Evolutionary conservation across 2,329 filamentous ascomycete species (phyloP), one percentile per base, ranked within the genome.

Genomic region (Sporothrix variecibatus): DNA sequence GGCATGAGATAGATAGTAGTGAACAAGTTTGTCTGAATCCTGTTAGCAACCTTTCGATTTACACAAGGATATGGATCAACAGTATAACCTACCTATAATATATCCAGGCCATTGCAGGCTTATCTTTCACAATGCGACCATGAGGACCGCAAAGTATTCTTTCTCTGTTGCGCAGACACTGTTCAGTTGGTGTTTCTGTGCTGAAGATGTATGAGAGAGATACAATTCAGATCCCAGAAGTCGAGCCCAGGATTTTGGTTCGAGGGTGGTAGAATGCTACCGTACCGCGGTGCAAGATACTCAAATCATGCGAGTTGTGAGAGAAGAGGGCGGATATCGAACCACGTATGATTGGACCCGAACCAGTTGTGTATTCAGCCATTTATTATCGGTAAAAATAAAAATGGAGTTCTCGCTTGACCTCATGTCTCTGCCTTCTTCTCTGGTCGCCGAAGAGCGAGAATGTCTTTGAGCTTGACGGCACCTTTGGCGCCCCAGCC

Each of bases 401-500:
- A 40, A 5, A 40, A 40, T 40, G 9, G 4, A 40, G 38, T 4
- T 40, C 9, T 40, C 38, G 4, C 38, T 40, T 9, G 40, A 1
- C 12, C 43, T 49, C 43, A 49, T 12, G 43, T 49, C 43, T 49
- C 15, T 20, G 43, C 11, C 34, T 34, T 34, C 0, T 60, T 34
- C 49, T 75, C 75, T 46, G 79, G 84, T 71, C 87, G 84, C 74
- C 87, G 85, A 76, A 93, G 78, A 9, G 86, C 86, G 76, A 95
- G 80, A 56, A 97, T 93, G 77, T 90, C 89, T 17, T 84, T 83
- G 49, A 97, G 80, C 77, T 86, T 90, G 38, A 97, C 84, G 72
- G 85, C 83, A 1, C 92, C 93, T 81, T 95, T 96, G 15, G 92
- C 92, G 38, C 94, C 94, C 94, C 94, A 97, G 1, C 94, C 94